Percentiles rank a stretch among this genome's conserved stretches.
Evolutionary conservation across 352 stramenopile genomes (phyloP).

Genomic region (Phytophthora sp.): DNA sequence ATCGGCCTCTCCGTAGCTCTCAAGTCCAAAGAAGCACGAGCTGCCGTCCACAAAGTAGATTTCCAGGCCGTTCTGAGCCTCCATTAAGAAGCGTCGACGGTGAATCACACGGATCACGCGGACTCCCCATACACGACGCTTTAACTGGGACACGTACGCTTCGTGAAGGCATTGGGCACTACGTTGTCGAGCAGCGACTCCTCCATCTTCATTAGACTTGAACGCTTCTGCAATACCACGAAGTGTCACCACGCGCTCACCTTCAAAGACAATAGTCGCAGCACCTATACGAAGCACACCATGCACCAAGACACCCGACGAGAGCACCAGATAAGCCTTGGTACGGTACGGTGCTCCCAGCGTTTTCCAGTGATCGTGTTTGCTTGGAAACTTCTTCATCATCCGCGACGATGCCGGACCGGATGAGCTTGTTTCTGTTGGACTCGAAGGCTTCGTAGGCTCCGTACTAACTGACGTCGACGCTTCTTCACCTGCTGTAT

Average conservation of each 20-base stretch:
- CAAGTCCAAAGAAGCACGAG: constrained; percentile 78
- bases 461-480: constrained; percentile 17
- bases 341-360: constrained; percentile 70
- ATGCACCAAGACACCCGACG: constrained; percentile 75
- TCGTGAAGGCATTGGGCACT: constrained; percentile 52
- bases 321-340: constrained; percentile 78
- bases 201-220: constrained; percentile 50
- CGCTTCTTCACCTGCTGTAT: constrained; percentile 30
- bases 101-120: constrained; percentile 85
- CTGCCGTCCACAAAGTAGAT: constrained; percentile 89
- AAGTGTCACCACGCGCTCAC: constrained; percentile 73
- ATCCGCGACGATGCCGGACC: constrained; percentile 28
- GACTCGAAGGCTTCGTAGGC: constrained; percentile 24
- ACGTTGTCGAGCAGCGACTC: constrained; percentile 31
- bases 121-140: constrained; percentile 77
- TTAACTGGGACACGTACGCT: constrained; percentile 71
- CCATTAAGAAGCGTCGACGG: constrained; percentile 74
- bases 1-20: constrained; percentile 70
- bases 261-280: constrained; percentile 83
- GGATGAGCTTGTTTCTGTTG: constrained; percentile 26
- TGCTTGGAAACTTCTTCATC: constrained; percentile 45
- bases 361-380: constrained; percentile 75
- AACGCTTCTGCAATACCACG: constrained; percentile 61
- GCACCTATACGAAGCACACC: constrained; percentile 74
- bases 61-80: constrained; percentile 75